phyloP scores from a whole-genome alignment of 2,329 filamentous ascomycete genomes.

The Amphichorda felina region DNA sequence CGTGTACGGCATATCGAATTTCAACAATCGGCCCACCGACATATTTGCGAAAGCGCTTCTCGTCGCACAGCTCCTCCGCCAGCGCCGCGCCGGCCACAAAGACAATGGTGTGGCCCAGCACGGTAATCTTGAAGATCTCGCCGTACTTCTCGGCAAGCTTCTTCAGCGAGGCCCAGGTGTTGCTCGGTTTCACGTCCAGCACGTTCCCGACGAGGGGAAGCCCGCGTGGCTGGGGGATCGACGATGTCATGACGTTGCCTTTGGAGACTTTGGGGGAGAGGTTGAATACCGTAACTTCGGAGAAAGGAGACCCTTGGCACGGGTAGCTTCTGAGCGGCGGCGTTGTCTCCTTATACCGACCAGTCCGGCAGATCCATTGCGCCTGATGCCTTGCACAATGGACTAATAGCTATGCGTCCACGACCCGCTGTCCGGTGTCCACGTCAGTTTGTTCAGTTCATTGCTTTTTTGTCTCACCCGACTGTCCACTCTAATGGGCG shows the following conservation, averaged over 20 bases:
- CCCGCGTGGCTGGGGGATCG: conserved; percentile 21
- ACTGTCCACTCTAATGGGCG: not conserved
- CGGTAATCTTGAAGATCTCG: conserved; percentile 25
- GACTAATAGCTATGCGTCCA: too few relatives aligned
- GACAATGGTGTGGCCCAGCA: conserved; percentile 18
- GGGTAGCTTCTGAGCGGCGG: not conserved
- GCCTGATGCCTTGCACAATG: too few relatives aligned
- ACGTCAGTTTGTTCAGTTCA: conserved; percentile 2
- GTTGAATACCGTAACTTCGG: not conserved
- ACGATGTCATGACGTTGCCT: conserved; percentile 15
- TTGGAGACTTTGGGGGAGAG: not conserved
- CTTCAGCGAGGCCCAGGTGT: conserved; percentile 24
- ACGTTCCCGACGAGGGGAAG: conserved; percentile 24
- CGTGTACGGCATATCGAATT: conserved; percentile 36
- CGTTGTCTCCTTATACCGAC: too few relatives aligned
- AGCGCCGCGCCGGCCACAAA: conserved; percentile 37
- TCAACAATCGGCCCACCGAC: conserved; percentile 40
- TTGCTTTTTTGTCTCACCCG: conserved; percentile 3
- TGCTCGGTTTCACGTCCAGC: conserved; percentile 19
- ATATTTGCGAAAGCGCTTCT: conserved; percentile 41
- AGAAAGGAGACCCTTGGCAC: not conserved
- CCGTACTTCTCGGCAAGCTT: conserved; percentile 20
- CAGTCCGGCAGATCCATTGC: too few relatives aligned
- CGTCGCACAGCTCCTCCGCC: conserved; percentile 36
- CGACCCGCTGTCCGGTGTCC: too few relatives aligned